phyloP scores from a whole-genome alignment of 2,329 filamentous ascomycete genomes.

The Magnaporthales sp. region DNA sequence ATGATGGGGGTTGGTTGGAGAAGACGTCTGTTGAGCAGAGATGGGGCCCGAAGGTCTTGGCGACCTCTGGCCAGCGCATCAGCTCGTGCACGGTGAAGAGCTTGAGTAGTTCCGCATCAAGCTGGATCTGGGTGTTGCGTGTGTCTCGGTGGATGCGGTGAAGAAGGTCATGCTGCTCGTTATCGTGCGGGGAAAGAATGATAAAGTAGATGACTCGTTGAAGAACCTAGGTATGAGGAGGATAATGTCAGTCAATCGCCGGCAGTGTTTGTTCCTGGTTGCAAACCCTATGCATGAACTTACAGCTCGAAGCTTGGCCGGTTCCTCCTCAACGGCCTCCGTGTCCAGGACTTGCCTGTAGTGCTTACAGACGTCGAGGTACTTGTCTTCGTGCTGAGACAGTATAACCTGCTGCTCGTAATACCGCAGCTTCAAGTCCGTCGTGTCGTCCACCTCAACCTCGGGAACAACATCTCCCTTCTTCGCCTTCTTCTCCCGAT shows the following conservation, averaged over 20 bases:
- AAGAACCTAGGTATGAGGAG: constrained; percentile 55
- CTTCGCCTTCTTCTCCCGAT: constrained; percentile 76
- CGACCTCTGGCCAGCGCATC: constrained; percentile 96
- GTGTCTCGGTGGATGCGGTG: constrained; percentile 84
- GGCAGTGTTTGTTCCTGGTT: not conserved
- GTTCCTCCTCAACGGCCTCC: constrained; percentile 85
- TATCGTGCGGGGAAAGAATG: constrained; percentile 93
- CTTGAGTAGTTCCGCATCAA: constrained; percentile 81
- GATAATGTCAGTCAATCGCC: not conserved
- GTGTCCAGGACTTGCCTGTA: constrained; percentile 96
- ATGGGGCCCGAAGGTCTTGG: constrained; percentile 80
- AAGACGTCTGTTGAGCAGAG: constrained; percentile 89
- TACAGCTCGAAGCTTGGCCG: constrained; percentile 77
- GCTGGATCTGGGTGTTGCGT: constrained; percentile 67
- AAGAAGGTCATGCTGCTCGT: constrained; percentile 94
- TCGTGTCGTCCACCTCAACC: constrained; percentile 79
- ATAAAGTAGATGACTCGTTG: constrained; percentile 97
- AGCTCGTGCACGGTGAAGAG: constrained; percentile 92
- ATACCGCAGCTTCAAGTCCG: constrained; percentile 89
- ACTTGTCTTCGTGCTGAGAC: constrained; percentile 95
- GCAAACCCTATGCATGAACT: constrained; percentile 21
- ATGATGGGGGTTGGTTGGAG: constrained; percentile 38
- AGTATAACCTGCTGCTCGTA: constrained; percentile 96
- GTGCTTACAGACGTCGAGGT: constrained; percentile 95
- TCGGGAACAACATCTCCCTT: constrained; percentile 71